Evolutionary conservation across 2,329 filamentous ascomycete genomes (phyloP).

Genomic region (Myotisia sp.): DNA sequence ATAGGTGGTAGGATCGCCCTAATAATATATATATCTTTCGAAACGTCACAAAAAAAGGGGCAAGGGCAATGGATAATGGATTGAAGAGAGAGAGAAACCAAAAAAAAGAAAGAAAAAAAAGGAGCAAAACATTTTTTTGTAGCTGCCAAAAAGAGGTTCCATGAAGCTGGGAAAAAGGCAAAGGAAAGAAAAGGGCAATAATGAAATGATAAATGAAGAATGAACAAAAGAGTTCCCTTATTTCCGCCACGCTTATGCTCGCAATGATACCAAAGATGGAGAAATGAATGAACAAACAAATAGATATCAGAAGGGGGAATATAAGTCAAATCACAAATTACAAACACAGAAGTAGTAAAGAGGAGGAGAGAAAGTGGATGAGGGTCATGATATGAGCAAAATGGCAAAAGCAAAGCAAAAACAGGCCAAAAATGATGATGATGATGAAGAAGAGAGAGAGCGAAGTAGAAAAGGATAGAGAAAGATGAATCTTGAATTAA

Average conservation of each 20-base stretch:
- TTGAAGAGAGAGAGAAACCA: neutral
- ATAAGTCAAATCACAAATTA: no score
- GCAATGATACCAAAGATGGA: constrained; percentile 4
- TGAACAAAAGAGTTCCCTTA: constrained; percentile 8
- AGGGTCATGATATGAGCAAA: constrained; percentile 4
- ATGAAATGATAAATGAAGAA: constrained; percentile 11
- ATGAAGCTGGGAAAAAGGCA: constrained; percentile 8
- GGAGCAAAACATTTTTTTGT: constrained; percentile 2
- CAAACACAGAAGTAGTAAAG: constrained; percentile 9
- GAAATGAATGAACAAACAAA: constrained; percentile 12
- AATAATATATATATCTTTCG: no score
- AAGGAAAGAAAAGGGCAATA: constrained; percentile 6
- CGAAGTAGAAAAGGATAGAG: constrained; percentile 15
- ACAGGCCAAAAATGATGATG: constrained; percentile 9
- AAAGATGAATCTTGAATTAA: constrained; percentile 11
- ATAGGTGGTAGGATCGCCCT: no score
- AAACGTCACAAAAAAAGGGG: no score
- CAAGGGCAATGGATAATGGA: no score
- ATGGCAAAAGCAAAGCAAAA: constrained; percentile 6
- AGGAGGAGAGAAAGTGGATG: constrained; percentile 17
- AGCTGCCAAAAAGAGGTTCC: constrained; percentile 4
- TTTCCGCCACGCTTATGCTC: constrained; percentile 10
- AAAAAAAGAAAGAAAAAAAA: constrained; percentile 1
- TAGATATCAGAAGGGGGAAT: constrained; percentile 11
- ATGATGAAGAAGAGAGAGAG: constrained; percentile 7